Conservation (phyloP, 2,329 filamentous ascomycete genomes). For the Aschersonia sp. region DNA sequence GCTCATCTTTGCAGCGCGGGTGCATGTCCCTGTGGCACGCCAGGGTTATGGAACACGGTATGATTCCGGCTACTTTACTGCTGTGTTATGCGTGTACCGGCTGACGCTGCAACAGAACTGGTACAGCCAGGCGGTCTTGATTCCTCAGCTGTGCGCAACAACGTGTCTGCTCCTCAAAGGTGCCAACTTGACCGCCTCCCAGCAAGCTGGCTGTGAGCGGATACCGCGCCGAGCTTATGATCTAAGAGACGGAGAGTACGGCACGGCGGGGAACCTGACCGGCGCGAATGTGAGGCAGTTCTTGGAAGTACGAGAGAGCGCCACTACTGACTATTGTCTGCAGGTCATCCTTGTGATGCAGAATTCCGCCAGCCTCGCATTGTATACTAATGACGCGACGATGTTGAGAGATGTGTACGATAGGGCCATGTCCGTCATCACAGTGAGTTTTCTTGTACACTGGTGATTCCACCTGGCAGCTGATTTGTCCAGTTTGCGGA, state of each 20-base stretch:
- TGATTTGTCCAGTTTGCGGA: conserved; percentile 6
- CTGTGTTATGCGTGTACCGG: not conserved
- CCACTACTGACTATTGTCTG: not conserved
- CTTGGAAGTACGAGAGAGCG: not conserved
- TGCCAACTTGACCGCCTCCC: conserved; percentile 6
- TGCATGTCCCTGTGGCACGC: conserved; percentile 2
- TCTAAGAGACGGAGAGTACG: conserved; percentile 7
- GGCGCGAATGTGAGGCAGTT: conserved; percentile 8
- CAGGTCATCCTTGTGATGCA: conserved; percentile 11
- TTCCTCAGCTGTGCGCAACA: conserved; percentile 9
- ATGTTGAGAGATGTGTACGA: conserved; percentile 7
- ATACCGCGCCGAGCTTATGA: conserved; percentile 9
- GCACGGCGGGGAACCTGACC: conserved; percentile 8
- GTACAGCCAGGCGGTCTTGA: conserved; percentile 10
- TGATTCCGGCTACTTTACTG: not conserved
- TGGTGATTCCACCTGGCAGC: no score
- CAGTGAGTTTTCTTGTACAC: conserved; percentile 1
- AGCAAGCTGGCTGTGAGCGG: conserved; percentile 8
- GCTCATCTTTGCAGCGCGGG: conserved; percentile 3
- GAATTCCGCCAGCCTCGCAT: conserved; percentile 9
- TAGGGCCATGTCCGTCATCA: conserved; percentile 8
- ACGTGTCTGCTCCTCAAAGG: conserved; percentile 8
- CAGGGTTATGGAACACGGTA: conserved; percentile 9
- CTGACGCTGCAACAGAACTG: conserved; percentile 6
- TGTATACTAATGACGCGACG: conserved; percentile 9